Conservation (phyloP, 2,329 filamentous ascomycete genomes). For the Aspergillus brasiliensis region DNA sequence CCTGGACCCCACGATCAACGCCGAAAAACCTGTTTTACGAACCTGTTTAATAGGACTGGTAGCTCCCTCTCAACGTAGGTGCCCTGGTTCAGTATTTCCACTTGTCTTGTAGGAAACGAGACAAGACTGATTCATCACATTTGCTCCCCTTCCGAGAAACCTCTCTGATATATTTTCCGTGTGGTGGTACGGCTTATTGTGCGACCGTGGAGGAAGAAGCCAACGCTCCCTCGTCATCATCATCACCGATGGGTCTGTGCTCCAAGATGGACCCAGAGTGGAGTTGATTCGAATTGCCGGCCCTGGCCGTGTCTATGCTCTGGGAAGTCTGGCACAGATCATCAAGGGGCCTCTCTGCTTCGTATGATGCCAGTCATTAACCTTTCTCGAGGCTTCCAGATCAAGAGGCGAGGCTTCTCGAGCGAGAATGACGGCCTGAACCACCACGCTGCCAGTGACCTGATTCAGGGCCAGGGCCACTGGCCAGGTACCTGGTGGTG, state of each 20-base stretch:
- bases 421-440: background rate
- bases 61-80: too few relatives aligned
- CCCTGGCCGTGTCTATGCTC: background rate
- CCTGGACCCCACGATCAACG: background rate
- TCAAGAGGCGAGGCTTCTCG: background rate
- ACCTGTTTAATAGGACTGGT: background rate
- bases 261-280: background rate
- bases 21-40: background rate
- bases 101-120: background rate
- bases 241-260: slow-evolving; percentile 5
- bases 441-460: background rate
- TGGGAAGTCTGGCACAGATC: background rate
- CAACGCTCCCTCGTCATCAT: background rate
- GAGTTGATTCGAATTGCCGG: background rate
- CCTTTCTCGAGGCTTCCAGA: background rate
- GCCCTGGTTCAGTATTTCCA: background rate
- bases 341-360: background rate
- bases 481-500: background rate
- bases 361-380: background rate
- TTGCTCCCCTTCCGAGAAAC: background rate
- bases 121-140: background rate
- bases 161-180: background rate
- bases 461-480: background rate
- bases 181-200: background rate
- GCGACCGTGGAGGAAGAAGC: slow-evolving; percentile 1